Evolutionary conservation across 306 rosid species (phyloP), one percentile per base, ranked within the genome.

Genomic region (peach (Prunus persica)): DNA sequence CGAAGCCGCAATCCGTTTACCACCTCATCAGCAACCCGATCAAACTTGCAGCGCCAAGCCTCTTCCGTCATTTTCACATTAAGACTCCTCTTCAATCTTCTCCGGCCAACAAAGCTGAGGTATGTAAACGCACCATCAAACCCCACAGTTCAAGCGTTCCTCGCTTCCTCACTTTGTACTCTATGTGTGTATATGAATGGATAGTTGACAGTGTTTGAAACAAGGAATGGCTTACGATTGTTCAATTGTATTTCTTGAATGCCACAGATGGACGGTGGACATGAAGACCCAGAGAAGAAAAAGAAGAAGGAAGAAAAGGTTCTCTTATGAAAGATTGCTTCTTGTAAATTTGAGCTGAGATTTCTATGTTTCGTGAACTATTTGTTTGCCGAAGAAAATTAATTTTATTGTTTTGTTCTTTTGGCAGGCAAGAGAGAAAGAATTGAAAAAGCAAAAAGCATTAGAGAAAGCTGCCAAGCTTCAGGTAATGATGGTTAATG

Each of bases 301-400:
- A 95, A 87, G 89, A 95, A 92, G 78, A 95, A 95, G 82, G 93
- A 92, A 54, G 97, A 92, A 72, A 95, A 95, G 99, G 97, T 89
- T 45, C 6, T 34, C 2, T 28, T 9, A 7, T 6, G n/a, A 2
- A 58, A 32, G 18, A 22, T 25, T 18, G 71, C 51, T 11, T 24
- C 12, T 30, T 47, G 6, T 58, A 7, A 18, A 20, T 18, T 2
- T 11, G 51, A 5, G 20, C n/a, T 43, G 47, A 30, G 19, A 24
- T n/a, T 64, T 56, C 25, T 41, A 20, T 43, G 25, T 0, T 66
- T 65, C 2, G 20, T 63, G 45, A 63, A 19, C 20, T 2, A 34
- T n/a, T 56, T 38, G 19, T 74, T 66, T 76, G 16, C 55, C 2
- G 63, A 46, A 11, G 14, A 56, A 15, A 10, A 24, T 19, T 57